phyloP scores from a whole-genome alignment of 768 basidiomycete genomes.

The Termitomyces sp. region DNA sequence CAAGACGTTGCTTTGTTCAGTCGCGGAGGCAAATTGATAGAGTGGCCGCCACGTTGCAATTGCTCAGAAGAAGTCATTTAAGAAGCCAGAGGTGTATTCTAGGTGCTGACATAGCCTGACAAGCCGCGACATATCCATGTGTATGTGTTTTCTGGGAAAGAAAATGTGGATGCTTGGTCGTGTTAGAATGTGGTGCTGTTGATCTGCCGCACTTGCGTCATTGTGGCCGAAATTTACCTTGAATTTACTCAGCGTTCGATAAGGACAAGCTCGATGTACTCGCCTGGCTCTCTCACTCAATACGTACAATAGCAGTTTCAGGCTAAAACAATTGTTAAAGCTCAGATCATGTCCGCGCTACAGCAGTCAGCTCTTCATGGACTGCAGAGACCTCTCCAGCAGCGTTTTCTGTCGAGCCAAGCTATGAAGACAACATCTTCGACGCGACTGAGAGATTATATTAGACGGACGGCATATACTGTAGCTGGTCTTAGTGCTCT shows the following conservation, averaged over 20 bases:
- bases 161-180: not conserved
- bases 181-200: constrained; percentile 2
- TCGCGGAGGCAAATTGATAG: not conserved
- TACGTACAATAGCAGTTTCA: not conserved
- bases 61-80: not conserved
- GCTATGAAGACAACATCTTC: constrained; percentile 1
- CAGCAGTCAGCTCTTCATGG: not conserved
- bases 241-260: not conserved
- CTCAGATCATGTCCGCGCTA: constrained; percentile 1
- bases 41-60: not conserved
- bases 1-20: constrained; percentile 8
- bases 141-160: not conserved
- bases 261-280: constrained; percentile 1
- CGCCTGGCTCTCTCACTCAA: not conserved
- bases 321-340: not conserved
- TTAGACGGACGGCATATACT: constrained; percentile 29
- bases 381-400: not conserved
- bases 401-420: constrained; percentile 1
- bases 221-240: constrained; percentile 2
- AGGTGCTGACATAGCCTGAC: not conserved
- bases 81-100: not conserved
- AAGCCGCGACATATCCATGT: too few relatives aligned
- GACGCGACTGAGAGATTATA: constrained; percentile 13
- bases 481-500: constrained; percentile 31
- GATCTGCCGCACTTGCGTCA: constrained; percentile 8